Percentiles rank a stretch among this genome's conserved stretches.
phyloP scores from a whole-genome alignment of 768 basidiomycete genomes.

The Psilocybe cyanescens region DNA sequence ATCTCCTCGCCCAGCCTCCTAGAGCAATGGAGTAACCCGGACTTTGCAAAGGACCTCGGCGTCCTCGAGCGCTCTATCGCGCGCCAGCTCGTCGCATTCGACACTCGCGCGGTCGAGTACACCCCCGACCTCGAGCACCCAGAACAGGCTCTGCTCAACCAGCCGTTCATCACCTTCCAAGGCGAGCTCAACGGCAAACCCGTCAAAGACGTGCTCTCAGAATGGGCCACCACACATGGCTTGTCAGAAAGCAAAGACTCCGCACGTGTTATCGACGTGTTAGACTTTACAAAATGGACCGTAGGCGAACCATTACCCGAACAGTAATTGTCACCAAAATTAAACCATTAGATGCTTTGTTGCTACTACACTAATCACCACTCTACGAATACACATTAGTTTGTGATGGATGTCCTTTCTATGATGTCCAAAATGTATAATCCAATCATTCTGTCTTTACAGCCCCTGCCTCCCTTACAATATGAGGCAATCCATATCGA shows the following conservation, averaged over 20 bases:
- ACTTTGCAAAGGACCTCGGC: conserved; percentile 60
- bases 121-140: conserved; percentile 27
- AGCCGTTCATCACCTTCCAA: conserved; percentile 77
- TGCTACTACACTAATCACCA: background rate
- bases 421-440: no score
- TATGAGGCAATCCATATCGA: conserved; percentile 50
- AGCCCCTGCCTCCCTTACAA: conserved; percentile 25
- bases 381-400: background rate
- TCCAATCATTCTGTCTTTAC: background rate
- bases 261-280: conserved; percentile 43
- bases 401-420: background rate
- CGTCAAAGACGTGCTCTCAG: conserved; percentile 47
- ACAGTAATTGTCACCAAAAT: background rate
- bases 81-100: conserved; percentile 85
- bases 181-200: conserved; percentile 48
- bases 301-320: conserved; percentile 46
- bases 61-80: conserved; percentile 77
- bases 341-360: background rate
- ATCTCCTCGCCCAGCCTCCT: conserved; percentile 44
- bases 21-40: conserved; percentile 44
- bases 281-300: conserved; percentile 70
- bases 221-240: conserved; percentile 60
- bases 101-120: conserved; percentile 55
- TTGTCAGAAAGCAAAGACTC: conserved; percentile 37
- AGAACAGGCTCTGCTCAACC: conserved; percentile 66